A percentile compares a stretch with the other conserved stretches of the same genome.
These are phyloP conservation scores for Penicillium crustosum DNA, from an alignment of 2,329 filamentous ascomycete species.

Conservation along the genomic window DNA sequence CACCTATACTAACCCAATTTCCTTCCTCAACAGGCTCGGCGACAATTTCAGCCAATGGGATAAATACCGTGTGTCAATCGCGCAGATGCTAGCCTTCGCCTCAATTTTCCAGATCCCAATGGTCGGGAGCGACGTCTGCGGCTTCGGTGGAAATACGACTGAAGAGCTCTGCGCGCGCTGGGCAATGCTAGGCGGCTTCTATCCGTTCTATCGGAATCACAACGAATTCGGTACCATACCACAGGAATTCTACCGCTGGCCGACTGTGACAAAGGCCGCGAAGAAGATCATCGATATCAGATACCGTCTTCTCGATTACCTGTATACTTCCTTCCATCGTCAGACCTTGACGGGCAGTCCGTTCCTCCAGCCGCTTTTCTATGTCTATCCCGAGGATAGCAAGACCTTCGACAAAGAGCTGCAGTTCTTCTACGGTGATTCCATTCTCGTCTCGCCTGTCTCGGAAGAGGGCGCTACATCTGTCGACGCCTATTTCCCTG, in stretches of 20 bases:
- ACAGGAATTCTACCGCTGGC: constrained; percentile 75
- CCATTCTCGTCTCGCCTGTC: constrained; percentile 58
- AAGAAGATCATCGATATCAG: constrained; percentile 68
- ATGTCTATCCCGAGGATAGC: constrained; percentile 61
- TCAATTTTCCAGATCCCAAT: constrained; percentile 68
- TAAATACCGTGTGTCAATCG: constrained; percentile 60
- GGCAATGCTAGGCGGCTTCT: constrained; percentile 71
- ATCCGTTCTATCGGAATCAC: constrained; percentile 75
- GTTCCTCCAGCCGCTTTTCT: constrained; percentile 69
- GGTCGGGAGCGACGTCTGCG: constrained; percentile 73
- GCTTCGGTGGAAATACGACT: constrained; percentile 66
- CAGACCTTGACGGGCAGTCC: constrained; percentile 64
- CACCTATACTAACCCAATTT: background rate
- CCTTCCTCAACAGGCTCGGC: constrained; percentile 48
- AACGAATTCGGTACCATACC: constrained; percentile 54
- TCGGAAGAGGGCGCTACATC: constrained; percentile 52
- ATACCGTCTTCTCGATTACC: constrained; percentile 76
- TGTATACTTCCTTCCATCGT: constrained; percentile 69
- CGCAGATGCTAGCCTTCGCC: constrained; percentile 60
- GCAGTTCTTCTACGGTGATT: constrained; percentile 62
- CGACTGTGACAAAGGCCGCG: constrained; percentile 61
- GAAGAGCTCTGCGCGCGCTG: constrained; percentile 73
- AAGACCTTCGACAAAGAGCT: constrained; percentile 54
- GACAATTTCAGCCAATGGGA: constrained; percentile 61
- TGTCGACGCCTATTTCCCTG: constrained; percentile 57